Percentiles rank a stretch among this genome's conserved stretches.
These are phyloP conservation scores for Glycine latifolia DNA, from an alignment of 306 rosid genomes.

Conservation along the genomic window DNA sequence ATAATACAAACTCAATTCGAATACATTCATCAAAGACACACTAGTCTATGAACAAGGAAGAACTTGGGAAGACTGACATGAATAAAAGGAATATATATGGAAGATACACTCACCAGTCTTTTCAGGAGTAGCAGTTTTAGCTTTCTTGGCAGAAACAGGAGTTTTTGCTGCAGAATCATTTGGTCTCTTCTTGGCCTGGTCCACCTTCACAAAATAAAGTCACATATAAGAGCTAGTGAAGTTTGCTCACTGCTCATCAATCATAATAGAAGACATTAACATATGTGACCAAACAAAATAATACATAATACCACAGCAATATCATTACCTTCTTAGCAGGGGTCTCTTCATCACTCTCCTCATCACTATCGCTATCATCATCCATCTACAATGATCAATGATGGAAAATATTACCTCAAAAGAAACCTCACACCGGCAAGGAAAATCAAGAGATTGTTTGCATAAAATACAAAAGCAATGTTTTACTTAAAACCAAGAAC, in stretches of 20 bases:
- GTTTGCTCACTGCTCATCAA: neutral
- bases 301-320: neutral
- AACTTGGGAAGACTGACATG: neutral
- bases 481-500: neutral
- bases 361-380: constrained; percentile 50
- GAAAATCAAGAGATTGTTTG: neutral
- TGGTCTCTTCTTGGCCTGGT: constrained; percentile 67
- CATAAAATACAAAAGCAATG: neutral
- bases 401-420: neutral
- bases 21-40: neutral
- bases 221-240: neutral
- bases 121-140: constrained; percentile 69
- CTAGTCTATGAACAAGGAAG: neutral
- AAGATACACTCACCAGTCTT: constrained; percentile 64
- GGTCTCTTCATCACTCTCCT: constrained; percentile 51
- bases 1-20: neutral
- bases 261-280: neutral
- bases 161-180: constrained; percentile 62
- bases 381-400: constrained; percentile 48
- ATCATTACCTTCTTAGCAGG: constrained; percentile 67
- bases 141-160: constrained; percentile 69
- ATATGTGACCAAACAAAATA: neutral
- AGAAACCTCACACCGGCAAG: neutral
- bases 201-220: constrained; percentile 46
- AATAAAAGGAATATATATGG: neutral